A percentile compares a stretch with the other conserved stretches of the same genome.
Conservation (phyloP, 495 filamentous ascomycete species). For the Neurospora pannonica region DNA sequence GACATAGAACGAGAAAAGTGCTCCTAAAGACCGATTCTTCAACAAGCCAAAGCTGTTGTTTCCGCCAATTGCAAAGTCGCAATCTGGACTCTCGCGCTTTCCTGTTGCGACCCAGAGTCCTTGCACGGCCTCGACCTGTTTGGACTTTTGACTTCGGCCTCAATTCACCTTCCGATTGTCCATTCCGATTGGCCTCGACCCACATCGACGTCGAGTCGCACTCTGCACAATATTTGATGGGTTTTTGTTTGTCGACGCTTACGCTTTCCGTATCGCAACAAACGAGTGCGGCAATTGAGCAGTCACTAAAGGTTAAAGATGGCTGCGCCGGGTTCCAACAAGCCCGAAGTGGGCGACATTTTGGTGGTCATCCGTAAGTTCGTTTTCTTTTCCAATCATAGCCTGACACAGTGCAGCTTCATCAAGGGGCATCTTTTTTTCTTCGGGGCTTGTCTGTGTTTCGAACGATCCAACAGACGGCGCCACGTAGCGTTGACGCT, state of each 20-base stretch:
- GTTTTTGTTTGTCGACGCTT: background rate
- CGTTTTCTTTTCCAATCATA: background rate
- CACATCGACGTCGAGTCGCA: background rate
- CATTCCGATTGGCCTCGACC: background rate
- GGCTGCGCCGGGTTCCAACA: slow-evolving; percentile 34
- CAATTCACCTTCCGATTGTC: background rate
- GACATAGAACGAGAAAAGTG: background rate
- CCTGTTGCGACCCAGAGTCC: background rate
- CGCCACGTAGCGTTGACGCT: background rate
- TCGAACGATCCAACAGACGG: background rate
- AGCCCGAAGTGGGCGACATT: slow-evolving; percentile 57
- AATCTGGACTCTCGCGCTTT: background rate
- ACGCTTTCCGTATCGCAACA: slow-evolving; percentile 2
- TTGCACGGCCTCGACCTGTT: background rate
- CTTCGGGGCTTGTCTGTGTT: background rate
- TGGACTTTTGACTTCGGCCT: background rate
- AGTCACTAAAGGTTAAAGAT: slow-evolving; percentile 21
- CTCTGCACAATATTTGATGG: background rate
- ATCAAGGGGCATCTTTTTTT: background rate
- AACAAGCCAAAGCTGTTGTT: background rate
- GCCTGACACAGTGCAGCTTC: background rate
- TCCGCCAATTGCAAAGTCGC: background rate
- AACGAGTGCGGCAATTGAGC: slow-evolving; percentile 11
- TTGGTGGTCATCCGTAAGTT: slow-evolving; percentile 72
- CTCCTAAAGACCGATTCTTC: background rate